These are phyloP conservation scores for Extremus antarcticus DNA, from an alignment of 495 filamentous ascomycete genomes.

Conservation along the genomic window DNA sequence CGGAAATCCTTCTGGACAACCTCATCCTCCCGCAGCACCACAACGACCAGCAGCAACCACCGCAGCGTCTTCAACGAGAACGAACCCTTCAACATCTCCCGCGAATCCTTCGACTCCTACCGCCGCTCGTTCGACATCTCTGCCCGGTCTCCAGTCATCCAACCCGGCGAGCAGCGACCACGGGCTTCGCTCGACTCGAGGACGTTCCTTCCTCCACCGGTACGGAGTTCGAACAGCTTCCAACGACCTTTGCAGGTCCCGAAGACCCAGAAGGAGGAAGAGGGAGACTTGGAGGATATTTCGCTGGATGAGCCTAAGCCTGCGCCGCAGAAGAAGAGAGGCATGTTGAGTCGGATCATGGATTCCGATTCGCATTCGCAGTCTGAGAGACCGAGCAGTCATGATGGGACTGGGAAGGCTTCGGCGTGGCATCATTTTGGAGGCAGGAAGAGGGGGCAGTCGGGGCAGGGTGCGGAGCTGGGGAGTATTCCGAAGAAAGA, in stretches of 20 bases:
- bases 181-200: slow-evolving; percentile 24
- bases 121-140: slow-evolving; percentile 94
- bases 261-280: slow-evolving; percentile 7
- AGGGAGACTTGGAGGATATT: slow-evolving; percentile 67
- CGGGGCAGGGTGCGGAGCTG: slow-evolving; percentile 25
- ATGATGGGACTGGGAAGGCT: not conserved
- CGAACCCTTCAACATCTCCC: slow-evolving; percentile 92
- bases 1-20: slow-evolving; percentile 68
- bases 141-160: slow-evolving; percentile 65
- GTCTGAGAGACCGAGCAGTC: slow-evolving; percentile 12
- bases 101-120: slow-evolving; percentile 97
- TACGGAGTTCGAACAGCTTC: slow-evolving; percentile 45
- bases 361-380: slow-evolving; percentile 35
- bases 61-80: slow-evolving; percentile 59
- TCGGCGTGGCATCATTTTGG: slow-evolving; percentile 18
- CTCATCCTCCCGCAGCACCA: slow-evolving; percentile 53
- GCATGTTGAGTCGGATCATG: slow-evolving; percentile 79
- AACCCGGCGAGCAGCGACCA: slow-evolving; percentile 34
- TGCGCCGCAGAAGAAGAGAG: slow-evolving; percentile 51
- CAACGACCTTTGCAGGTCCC: slow-evolving; percentile 9
- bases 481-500: slow-evolving; percentile 21
- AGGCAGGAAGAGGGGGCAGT: slow-evolving; percentile 24
- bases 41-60: slow-evolving; percentile 48
- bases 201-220: slow-evolving; percentile 35
- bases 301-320: slow-evolving; percentile 63